Evolutionary conservation across 805 yeast species (phyloP), one percentile per base, ranked within the genome.

Genomic region (Lachancea dasiensis): DNA sequence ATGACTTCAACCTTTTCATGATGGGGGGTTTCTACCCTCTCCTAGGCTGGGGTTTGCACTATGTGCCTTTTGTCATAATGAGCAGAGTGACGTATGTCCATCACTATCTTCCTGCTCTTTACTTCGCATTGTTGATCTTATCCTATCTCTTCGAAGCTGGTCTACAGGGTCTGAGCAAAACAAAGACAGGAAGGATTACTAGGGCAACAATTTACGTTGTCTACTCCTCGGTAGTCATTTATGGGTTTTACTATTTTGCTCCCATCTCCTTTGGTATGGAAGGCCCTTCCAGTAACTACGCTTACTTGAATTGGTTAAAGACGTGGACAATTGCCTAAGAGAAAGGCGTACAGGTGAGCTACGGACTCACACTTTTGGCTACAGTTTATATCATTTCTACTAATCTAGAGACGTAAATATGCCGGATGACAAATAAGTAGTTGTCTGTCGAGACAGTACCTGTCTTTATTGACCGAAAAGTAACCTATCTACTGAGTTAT

Each of bases 11-110:
- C 56, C 52, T 67, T 33, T 79, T 78, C 58, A 43, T 78, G 37
- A 76, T 81, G 75, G 82, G 83, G 43, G 92, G 87, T 48, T 61
- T 81, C 31, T 77, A 78, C 52, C 95, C 95, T 35, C 72, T 84
- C 73, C 63, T 83, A 36, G 92, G 86, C 9, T 84, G 90, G 87
- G 78, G 83, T 25, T 67, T 82, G 58, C 92, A 84, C 58, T 83
- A 68, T 60, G 58, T 74, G 55, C 90, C 95, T 21, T 84, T 84
- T 49, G 73, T 77, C 22, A 67, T 84, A 35, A 84, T 84, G 95
- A 81, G 86, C 11, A 75, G 95, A 69, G 92, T 84, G 48, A 81
- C 90, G 0, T 84, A 84, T 52, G 86, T 81, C 31, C 95, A 84
- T 59, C 95, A 84, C 64, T 84, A 84, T 60, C 67, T 82, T 54